phyloP scores from a whole-genome alignment of 768 basidiomycete genomes.

The Suillus fuscotomentosus region DNA sequence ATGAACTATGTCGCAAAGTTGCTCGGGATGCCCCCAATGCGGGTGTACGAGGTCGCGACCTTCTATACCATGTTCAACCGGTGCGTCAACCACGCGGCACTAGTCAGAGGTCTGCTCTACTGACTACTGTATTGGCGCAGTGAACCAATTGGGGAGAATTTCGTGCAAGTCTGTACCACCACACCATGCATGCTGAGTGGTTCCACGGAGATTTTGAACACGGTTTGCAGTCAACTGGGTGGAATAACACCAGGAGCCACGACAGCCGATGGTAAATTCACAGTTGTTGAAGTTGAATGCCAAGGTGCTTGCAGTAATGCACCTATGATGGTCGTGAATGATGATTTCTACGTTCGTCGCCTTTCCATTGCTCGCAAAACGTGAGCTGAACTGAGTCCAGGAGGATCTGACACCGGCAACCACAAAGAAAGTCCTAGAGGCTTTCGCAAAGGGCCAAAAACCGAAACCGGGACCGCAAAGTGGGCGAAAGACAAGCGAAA shows the following conservation, averaged over 20 bases:
- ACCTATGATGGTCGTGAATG: conserved; percentile 93
- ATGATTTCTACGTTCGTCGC: conserved; percentile 89
- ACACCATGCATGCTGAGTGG: conserved; percentile 97
- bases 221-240: conserved; percentile 80
- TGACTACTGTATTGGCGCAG: conserved; percentile 36
- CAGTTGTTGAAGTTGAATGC: conserved; percentile 97
- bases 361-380: background rate
- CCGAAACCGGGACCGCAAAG: conserved; percentile 95
- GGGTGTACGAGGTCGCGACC: conserved; percentile 98
- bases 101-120: background rate
- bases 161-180: conserved; percentile 98
- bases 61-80: conserved; percentile 99
- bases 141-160: conserved; percentile 91
- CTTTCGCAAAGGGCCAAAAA: conserved; percentile 77
- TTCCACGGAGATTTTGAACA: conserved; percentile 85
- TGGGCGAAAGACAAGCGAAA: conserved; percentile 84
- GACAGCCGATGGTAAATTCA: conserved; percentile 96
- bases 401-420: conserved; percentile 81
- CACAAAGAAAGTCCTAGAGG: conserved; percentile 77
- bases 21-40: conserved; percentile 95
- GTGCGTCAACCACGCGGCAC: conserved; percentile 39
- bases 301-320: conserved; percentile 98
- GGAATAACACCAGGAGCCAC: conserved; percentile 86
- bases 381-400: conserved; percentile 36
- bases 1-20: conserved; percentile 98